phyloP scores from a whole-genome alignment of 2,329 filamentous ascomycete species.

The Rhinocladiella mackenziei region DNA sequence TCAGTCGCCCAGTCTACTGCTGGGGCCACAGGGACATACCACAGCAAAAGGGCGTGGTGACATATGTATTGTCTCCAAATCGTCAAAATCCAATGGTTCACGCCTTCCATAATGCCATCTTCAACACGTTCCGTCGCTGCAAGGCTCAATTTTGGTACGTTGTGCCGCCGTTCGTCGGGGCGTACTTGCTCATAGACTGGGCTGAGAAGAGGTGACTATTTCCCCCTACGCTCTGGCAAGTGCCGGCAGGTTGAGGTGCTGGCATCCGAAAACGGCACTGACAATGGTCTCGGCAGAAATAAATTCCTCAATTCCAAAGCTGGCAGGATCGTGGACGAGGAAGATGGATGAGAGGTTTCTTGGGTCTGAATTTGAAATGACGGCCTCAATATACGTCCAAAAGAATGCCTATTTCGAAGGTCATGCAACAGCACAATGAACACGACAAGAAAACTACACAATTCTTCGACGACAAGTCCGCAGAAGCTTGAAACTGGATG shows the following conservation, averaged over 20 bases:
- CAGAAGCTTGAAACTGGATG: no score
- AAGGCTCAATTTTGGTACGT: constrained; percentile 84
- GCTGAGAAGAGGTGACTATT: constrained; percentile 77
- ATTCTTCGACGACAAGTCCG: no score
- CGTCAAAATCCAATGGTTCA: constrained; percentile 83
- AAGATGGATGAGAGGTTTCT: no score
- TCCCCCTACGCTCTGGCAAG: no score
- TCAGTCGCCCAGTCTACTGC: constrained; percentile 18
- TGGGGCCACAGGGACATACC: constrained; percentile 31
- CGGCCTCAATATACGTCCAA: no score
- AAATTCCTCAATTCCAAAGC: constrained; percentile 49
- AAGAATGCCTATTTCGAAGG: background rate
- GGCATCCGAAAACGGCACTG: no score
- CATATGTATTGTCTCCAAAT: constrained; percentile 78
- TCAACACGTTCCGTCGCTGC: constrained; percentile 90
- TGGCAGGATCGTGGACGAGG: no score
- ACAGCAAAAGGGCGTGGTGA: constrained; percentile 57
- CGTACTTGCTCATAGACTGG: constrained; percentile 84
- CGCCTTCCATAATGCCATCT: constrained; percentile 73
- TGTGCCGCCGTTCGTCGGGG: constrained; percentile 69
- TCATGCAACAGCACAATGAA: no score
- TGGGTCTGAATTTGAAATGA: no score
- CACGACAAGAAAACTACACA: no score
- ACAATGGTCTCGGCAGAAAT: constrained; percentile 37
- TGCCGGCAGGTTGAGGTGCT: no score